Base-by-base conservation (phyloP, 345 rosid species). In the Sisymbrium altissimum region DNA sequence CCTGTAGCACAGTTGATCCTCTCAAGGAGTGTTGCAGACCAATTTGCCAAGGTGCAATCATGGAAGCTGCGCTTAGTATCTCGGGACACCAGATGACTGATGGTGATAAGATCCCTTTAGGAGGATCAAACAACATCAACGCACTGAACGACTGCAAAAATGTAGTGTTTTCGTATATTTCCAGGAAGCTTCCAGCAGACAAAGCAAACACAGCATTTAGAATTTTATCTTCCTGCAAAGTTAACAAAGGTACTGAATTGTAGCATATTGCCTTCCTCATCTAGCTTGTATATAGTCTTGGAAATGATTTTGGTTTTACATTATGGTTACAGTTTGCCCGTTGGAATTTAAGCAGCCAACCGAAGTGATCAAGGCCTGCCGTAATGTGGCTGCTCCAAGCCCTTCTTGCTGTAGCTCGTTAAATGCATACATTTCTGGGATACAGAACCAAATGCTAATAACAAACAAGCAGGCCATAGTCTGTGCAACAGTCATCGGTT, bases 401-500 rank as follows among this genome's bases (percentile, higher is more conserved):
- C 97, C 99, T 64, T 86, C 92, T 15, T 95, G 99, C 68, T 95
- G 99, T 81, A 88, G 96, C 84, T 87, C 99, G 36, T 70, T 95
- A 61, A 89, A 88, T 73, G 62, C 87, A 18, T 95, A 95, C 75
- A 89, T 95, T 54, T 83, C 87, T 6, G 86, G 96, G 64, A 70
- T 95, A 76, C 99, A 90, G 48, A 91, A 84, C 77, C 97, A 95
- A 77, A 95, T 92, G 97, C 77, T 95, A 68, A 95, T 95, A 65
- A 95, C 97, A 64, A 95, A 95, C 81, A 88, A 89, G 79, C 99
- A 92, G 75, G 97, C 99, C 38, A 92, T 95, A 64, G 85, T 89
- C 35, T 95, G 99, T 82, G 93, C 99, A 23, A 85, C 93, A 30
- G 77, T 79, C 60, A 84, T 95, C 46, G 99, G 99, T 45, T 84